A percentile compares a stretch with the other conserved stretches of the same genome.
Evolutionary conservation across 164 flowering plant genomes (phyloP).

Genomic region (Houttuynia cordata): DNA sequence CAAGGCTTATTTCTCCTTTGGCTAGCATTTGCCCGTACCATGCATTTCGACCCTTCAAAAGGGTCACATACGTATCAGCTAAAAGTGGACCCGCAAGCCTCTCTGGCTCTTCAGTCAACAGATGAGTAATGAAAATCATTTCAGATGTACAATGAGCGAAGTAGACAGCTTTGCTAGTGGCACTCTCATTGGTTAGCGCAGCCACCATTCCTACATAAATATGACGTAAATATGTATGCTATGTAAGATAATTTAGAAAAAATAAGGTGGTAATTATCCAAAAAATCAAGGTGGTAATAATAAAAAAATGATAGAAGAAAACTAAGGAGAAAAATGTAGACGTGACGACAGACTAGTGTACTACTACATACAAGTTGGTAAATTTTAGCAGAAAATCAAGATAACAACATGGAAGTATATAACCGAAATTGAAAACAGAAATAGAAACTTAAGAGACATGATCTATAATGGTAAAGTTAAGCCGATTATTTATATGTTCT

Average conservation of each 20-base stretch:
- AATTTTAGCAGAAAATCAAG: too few species aligned
- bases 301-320: too few species aligned
- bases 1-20: constrained; percentile 57
- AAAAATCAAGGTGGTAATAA: too few species aligned
- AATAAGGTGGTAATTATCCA: too few species aligned
- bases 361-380: too few species aligned
- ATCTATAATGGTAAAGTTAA: too few species aligned
- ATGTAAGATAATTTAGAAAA: not conserved
- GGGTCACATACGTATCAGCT: constrained; percentile 78
- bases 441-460: too few species aligned
- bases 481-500: too few species aligned
- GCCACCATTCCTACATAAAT: constrained; percentile 76
- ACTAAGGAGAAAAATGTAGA: too few species aligned
- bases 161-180: constrained; percentile 92
- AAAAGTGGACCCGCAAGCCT: constrained; percentile 75
- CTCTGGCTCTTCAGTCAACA: constrained; percentile 77
- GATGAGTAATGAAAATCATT: constrained; percentile 83
- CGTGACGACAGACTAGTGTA: too few species aligned
- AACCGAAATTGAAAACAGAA: too few species aligned
- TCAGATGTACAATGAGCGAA: constrained; percentile 97
- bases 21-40: constrained; percentile 87
- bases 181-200: constrained; percentile 90
- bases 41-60: constrained; percentile 80
- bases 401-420: too few species aligned
- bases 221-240: not conserved